Base-by-base conservation (phyloP, 306 rosid genomes). In the Corylus americana region DNA sequence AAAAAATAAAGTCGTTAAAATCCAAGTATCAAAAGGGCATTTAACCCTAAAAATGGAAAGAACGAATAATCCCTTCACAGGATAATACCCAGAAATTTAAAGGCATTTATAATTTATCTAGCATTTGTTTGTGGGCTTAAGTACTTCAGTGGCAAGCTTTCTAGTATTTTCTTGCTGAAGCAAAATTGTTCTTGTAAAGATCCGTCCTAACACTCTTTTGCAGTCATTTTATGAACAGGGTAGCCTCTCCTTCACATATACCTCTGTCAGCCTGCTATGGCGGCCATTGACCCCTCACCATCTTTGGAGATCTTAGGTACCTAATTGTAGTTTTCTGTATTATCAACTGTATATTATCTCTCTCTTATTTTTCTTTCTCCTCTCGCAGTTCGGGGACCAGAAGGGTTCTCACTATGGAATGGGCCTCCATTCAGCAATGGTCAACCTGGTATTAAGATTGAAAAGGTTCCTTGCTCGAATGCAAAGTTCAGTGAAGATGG, bases 401-500 rank as follows among this genome's bases (percentile, higher is more conserved):
- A 92, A 64, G 89, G 90, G 25, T 86, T 78, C 77, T 94, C 89
- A 4, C 77, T 92, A 85, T 94, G 97, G 98, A 90, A 86, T 2
- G 98, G 98, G 2, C 97, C 95, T 0, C 97, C 97, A 8, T 92
- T 91, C 53, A 53, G 55, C 77, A 77, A 84, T 78, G 91, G 86
- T 49, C 84, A 90, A 74, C 95, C 97, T 12, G 84, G 61, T 66
- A 58, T 81, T 78, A 91, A 89, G 87, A 93, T 90, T 69, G 95
- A 90, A 17, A 91, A 90, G 42, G 82, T 86, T 67, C 55, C 86
- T 69, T 92, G 97, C 78, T 8, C 63, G 7, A 92, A 39, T 54
- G 83, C 95, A 0, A 92, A 88, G 72, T 94, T 88, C 87, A 85
- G 94, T 35, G 97, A 91, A 63, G 82, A 91, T 83, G 98, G 98